Conservation (phyloP, 2,329 filamentous ascomycete species). For the Penicillium freii region DNA sequence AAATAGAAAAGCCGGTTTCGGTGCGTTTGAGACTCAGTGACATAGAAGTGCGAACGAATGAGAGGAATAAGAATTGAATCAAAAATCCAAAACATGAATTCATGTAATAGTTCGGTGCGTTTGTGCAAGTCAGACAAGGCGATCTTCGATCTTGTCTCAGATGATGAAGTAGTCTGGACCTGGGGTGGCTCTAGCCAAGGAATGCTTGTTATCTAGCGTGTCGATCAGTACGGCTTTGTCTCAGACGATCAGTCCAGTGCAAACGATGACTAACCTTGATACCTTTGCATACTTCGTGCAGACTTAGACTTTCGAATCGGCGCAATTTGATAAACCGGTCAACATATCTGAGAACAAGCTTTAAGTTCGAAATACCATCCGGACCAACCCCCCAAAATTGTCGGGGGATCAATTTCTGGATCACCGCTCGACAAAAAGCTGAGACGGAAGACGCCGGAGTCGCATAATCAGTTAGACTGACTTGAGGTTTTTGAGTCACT, state of each 20-base stretch:
- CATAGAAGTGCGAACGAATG: slow-evolving; percentile 83
- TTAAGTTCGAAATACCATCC: slow-evolving; percentile 59
- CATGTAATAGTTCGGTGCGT: slow-evolving; percentile 72
- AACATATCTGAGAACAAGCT: slow-evolving; percentile 63
- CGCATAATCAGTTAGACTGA: slow-evolving; percentile 63
- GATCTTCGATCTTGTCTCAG: slow-evolving; percentile 48
- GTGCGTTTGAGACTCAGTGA: slow-evolving; percentile 82
- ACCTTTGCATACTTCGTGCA: slow-evolving; percentile 74
- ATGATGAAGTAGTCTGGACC: slow-evolving; percentile 29
- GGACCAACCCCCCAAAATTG: slow-evolving; percentile 68
- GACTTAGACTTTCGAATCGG: slow-evolving; percentile 74
- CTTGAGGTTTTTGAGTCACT: slow-evolving; percentile 17
- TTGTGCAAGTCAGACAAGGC: slow-evolving; percentile 72
- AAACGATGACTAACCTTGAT: slow-evolving; percentile 60
- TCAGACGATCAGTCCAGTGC: background rate
- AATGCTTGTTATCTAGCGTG: slow-evolving; percentile 61
- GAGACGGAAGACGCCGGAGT: slow-evolving; percentile 70
- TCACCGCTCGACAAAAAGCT: slow-evolving; percentile 76
- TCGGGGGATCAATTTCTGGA: slow-evolving; percentile 70
- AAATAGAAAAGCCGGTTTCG: slow-evolving; percentile 87
- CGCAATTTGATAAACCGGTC: slow-evolving; percentile 74
- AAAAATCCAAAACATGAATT: slow-evolving; percentile 89
- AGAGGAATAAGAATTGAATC: slow-evolving; percentile 89
- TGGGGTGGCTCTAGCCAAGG: slow-evolving; percentile 67
- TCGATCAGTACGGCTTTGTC: slow-evolving; percentile 6